Evolutionary conservation across 1,284 basidiomycete species (phyloP).

Genomic region (Phaffia rhodozyma): DNA sequence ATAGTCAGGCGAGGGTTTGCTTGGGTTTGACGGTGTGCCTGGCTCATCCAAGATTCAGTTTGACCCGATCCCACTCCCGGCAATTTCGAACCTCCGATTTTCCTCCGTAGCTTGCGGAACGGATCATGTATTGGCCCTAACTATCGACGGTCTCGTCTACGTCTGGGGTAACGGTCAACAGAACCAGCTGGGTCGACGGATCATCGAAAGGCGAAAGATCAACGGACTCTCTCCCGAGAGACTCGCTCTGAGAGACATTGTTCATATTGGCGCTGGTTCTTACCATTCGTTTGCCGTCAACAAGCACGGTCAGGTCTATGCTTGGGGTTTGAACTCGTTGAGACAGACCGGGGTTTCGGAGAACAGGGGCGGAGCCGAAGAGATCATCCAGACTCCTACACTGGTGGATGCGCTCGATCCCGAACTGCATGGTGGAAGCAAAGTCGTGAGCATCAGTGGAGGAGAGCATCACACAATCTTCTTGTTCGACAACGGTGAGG

Average conservation of each 20-base stretch:
- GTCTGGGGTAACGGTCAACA: constrained; percentile 71
- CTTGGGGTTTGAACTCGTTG: constrained; percentile 79
- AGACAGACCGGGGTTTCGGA: constrained; percentile 52
- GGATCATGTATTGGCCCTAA: constrained; percentile 78
- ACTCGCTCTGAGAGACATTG: constrained; percentile 62
- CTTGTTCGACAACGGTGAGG: constrained; percentile 65
- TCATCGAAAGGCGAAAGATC: constrained; percentile 69
- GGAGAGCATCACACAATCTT: constrained; percentile 84
- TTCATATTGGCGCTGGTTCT: constrained; percentile 62
- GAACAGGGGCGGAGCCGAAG: constrained; percentile 36
- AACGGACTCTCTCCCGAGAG: constrained; percentile 63
- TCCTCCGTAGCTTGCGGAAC: constrained; percentile 63
- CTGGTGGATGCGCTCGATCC: constrained; percentile 56
- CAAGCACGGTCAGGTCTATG: constrained; percentile 66
- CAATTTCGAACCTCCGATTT: constrained; percentile 45
- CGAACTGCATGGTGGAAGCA: constrained; percentile 51
- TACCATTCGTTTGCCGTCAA: constrained; percentile 85
- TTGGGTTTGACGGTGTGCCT: constrained; percentile 63
- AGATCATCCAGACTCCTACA: constrained; percentile 55
- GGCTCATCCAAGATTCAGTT: constrained; percentile 36
- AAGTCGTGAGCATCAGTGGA: constrained; percentile 45
- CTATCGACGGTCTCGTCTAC: constrained; percentile 69
- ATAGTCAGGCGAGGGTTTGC: constrained; percentile 59
- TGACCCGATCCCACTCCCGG: constrained; percentile 36
- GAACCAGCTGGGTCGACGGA: constrained; percentile 71